Conservation (phyloP, 192 early-diverging fungal species). For the Coemansia sp. region DNA sequence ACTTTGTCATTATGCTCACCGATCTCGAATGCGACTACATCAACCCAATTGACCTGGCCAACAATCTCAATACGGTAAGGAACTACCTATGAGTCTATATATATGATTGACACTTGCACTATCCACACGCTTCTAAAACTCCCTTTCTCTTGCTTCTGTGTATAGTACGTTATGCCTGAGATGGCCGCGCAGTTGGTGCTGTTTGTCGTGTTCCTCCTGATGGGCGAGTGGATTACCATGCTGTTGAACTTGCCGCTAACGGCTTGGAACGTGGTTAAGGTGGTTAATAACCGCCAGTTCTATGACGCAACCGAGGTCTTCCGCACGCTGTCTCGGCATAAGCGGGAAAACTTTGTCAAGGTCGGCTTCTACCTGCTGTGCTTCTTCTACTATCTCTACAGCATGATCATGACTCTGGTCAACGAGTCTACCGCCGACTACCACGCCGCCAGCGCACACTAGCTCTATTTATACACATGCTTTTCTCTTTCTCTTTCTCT, state of each 20-base stretch:
- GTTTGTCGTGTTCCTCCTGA: slow-evolving; percentile 79
- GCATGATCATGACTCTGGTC: slow-evolving; percentile 63
- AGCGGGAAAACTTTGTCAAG: slow-evolving; percentile 97
- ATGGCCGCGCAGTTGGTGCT: slow-evolving; percentile 83
- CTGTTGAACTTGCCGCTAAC: slow-evolving; percentile 85
- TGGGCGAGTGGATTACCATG: slow-evolving; percentile 86
- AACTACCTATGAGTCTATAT: slow-evolving; percentile 8
- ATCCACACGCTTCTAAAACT: slow-evolving; percentile 1
- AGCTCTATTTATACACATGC: background rate
- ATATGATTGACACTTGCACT: too few species aligned
- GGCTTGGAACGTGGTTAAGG: slow-evolving; percentile 84
- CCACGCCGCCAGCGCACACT: slow-evolving; percentile 28
- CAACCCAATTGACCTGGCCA: slow-evolving; percentile 98
- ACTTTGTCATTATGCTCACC: slow-evolving; percentile 85
- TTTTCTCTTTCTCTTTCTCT: background rate
- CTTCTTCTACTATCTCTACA: slow-evolving; percentile 94
- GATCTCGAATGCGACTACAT: slow-evolving; percentile 97
- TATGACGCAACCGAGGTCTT: slow-evolving; percentile 99
- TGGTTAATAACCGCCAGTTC: slow-evolving; percentile 83
- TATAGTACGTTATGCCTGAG: slow-evolving; percentile 94
- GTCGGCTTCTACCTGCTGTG: slow-evolving; percentile 93
- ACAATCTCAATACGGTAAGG: slow-evolving; percentile 88
- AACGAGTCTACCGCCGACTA: slow-evolving; percentile 50
- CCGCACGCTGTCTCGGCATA: slow-evolving; percentile 87
- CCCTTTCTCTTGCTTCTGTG: background rate